These are phyloP conservation scores for Epicoccum sorghinum DNA, from an alignment of 2,329 filamentous ascomycete genomes.

Conservation along the genomic window DNA sequence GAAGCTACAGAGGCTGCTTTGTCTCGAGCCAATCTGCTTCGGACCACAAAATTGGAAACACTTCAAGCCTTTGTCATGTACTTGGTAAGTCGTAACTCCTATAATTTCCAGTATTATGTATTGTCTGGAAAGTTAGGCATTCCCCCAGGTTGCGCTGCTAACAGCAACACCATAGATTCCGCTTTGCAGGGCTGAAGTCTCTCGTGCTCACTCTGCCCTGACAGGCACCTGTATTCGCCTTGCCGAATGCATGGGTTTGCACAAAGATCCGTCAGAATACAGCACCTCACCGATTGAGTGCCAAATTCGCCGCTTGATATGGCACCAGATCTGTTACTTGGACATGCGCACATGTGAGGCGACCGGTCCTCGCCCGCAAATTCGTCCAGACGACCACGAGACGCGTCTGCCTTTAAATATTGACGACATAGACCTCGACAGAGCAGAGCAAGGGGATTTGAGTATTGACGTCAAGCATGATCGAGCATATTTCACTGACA, in stretches of 20 bases:
- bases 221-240: slow-evolving; percentile 74
- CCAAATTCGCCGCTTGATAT: slow-evolving; percentile 73
- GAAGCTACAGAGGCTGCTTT: slow-evolving; percentile 71
- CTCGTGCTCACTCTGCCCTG: slow-evolving; percentile 73
- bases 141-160: not conserved
- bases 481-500: slow-evolving; percentile 67
- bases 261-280: slow-evolving; percentile 72
- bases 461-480: slow-evolving; percentile 53
- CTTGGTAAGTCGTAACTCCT: slow-evolving; percentile 59
- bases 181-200: slow-evolving; percentile 73
- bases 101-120: not conserved
- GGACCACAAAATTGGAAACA: slow-evolving; percentile 74
- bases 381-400: slow-evolving; percentile 76
- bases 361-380: slow-evolving; percentile 73
- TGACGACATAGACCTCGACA: slow-evolving; percentile 67
- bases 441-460: slow-evolving; percentile 28
- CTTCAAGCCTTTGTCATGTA: slow-evolving; percentile 81
- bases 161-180: slow-evolving; percentile 60
- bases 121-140: too few species aligned
- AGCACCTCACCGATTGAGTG: slow-evolving; percentile 70
- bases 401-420: slow-evolving; percentile 75
- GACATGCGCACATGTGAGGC: slow-evolving; percentile 77
- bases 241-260: slow-evolving; percentile 78
- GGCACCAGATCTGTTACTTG: slow-evolving; percentile 79
- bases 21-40: slow-evolving; percentile 71